phyloP scores from a whole-genome alignment of 768 basidiomycete genomes.

The Mycena rebaudengoi region DNA sequence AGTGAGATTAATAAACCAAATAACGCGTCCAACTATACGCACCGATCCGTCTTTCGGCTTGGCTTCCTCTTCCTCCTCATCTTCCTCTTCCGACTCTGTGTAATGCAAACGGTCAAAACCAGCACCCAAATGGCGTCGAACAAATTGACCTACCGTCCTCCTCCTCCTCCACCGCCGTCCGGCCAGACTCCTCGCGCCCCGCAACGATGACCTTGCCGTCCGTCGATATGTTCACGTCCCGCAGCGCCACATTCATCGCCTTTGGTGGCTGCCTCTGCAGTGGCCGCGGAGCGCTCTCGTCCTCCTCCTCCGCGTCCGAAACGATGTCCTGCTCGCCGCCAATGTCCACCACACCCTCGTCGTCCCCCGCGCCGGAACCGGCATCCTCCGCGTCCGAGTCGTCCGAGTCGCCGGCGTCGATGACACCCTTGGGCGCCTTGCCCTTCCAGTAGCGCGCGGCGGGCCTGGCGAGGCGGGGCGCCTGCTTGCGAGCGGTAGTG shows the following conservation, averaged over 20 bases:
- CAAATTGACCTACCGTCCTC: slow-evolving; percentile 46
- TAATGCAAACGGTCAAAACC: slow-evolving; percentile 8
- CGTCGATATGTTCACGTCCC: slow-evolving; percentile 82
- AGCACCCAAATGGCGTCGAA: neutral
- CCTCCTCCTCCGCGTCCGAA: slow-evolving; percentile 54
- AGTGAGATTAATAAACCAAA: slow-evolving; percentile 5
- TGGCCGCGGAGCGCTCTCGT: slow-evolving; percentile 46
- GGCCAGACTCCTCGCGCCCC: slow-evolving; percentile 80
- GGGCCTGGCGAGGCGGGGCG: slow-evolving; percentile 80
- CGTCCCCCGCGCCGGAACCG: slow-evolving; percentile 42
- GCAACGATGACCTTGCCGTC: slow-evolving; percentile 85
- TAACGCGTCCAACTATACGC: neutral
- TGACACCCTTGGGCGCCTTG: slow-evolving; percentile 81
- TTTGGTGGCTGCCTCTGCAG: slow-evolving; percentile 46
- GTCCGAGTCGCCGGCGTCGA: slow-evolving; percentile 66
- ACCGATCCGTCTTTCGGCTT: slow-evolving; percentile 42
- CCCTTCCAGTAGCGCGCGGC: slow-evolving; percentile 92
- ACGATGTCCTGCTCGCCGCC: slow-evolving; percentile 64
- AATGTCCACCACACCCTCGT: slow-evolving; percentile 68
- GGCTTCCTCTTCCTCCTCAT: slow-evolving; percentile 61
- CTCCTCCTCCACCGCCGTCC: slow-evolving; percentile 69
- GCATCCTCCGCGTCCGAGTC: slow-evolving; percentile 71
- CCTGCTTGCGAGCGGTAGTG: slow-evolving; percentile 64
- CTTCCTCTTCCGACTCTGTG: slow-evolving; percentile 41
- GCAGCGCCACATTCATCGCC: slow-evolving; percentile 77